A percentile compares a stretch with the other conserved stretches of the same genome.
Evolutionary conservation across 2,329 filamentous ascomycete species (phyloP).

Genomic region (Trichophyton benhamiae): DNA sequence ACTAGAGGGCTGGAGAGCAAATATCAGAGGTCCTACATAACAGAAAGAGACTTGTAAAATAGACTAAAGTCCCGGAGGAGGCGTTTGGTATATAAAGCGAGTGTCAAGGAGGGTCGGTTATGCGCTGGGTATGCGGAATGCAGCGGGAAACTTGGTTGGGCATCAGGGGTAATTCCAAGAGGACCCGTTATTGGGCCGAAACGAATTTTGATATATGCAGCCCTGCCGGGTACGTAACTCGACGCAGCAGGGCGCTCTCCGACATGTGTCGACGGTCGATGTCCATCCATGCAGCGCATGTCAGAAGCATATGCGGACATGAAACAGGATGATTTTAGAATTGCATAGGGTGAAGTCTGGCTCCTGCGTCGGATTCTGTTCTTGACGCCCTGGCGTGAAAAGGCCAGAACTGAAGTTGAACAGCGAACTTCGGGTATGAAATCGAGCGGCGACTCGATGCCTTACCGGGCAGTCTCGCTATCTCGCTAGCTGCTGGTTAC

Average conservation of each 20-base stretch:
- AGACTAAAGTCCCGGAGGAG: neutral
- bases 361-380: neutral
- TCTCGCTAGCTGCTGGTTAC: neutral
- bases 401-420: neutral
- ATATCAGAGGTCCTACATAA: neutral
- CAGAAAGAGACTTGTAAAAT: neutral
- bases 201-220: constrained; percentile 2
- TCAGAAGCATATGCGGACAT: neutral
- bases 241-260: neutral
- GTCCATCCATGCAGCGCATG: neutral
- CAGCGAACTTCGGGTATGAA: neutral
- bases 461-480: neutral
- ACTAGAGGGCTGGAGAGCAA: neutral
- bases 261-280: neutral
- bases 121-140: neutral
- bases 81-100: neutral
- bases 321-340: neutral
- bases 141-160: constrained; percentile 1
- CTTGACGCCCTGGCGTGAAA: neutral
- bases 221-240: constrained; percentile 1
- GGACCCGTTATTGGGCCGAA: neutral
- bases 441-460: neutral
- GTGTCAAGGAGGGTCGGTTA: neutral
- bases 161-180: neutral
- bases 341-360: neutral